A percentile compares a stretch with the other conserved stretches of the same genome.
Evolutionary conservation across 345 rosid genomes (phyloP).

Genomic region (Arabidopsis suecica): DNA sequence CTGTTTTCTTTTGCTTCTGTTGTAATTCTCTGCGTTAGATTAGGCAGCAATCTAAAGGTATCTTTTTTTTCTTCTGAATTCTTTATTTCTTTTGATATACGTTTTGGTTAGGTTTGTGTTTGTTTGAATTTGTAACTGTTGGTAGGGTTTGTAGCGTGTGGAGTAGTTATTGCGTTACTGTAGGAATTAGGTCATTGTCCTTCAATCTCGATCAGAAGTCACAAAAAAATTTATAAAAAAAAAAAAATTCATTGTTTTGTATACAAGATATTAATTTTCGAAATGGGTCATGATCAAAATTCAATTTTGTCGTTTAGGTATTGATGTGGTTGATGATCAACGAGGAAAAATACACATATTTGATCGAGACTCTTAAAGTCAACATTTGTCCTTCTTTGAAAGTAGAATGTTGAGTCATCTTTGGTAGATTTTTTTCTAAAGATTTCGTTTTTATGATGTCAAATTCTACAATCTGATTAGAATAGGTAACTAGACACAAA

Average conservation of each 20-base stretch:
- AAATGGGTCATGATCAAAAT: slow-evolving; percentile 21
- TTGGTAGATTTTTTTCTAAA: slow-evolving; percentile 5
- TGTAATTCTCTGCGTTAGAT: not conserved
- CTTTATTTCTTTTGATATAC: not conserved
- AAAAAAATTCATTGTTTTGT: not conserved
- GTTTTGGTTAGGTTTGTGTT: slow-evolving; percentile 18
- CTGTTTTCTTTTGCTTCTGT: slow-evolving; percentile 4
- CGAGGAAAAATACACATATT: slow-evolving; percentile 12
- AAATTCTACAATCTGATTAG: slow-evolving; percentile 28
- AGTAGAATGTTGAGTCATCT: slow-evolving; percentile 2
- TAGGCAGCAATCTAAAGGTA: slow-evolving; percentile 36
- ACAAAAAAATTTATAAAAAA: not conserved
- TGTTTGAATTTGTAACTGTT: slow-evolving; percentile 13
- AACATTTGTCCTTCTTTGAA: slow-evolving; percentile 20
- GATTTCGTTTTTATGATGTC: slow-evolving; percentile 22
- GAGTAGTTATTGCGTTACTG: slow-evolving; percentile 13
- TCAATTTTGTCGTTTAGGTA: slow-evolving; percentile 27
- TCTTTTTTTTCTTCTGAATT: not conserved
- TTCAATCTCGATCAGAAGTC: slow-evolving; percentile 10
- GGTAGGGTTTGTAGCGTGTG: slow-evolving; percentile 19
- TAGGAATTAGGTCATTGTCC: slow-evolving; percentile 29
- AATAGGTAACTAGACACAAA: not conserved
- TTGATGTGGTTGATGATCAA: slow-evolving; percentile 33
- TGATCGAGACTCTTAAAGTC: slow-evolving; percentile 30
- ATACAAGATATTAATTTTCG: not conserved